phyloP scores from a whole-genome alignment of 371 early-diverging fungal genomes.

The Syncephalis fuscata region DNA sequence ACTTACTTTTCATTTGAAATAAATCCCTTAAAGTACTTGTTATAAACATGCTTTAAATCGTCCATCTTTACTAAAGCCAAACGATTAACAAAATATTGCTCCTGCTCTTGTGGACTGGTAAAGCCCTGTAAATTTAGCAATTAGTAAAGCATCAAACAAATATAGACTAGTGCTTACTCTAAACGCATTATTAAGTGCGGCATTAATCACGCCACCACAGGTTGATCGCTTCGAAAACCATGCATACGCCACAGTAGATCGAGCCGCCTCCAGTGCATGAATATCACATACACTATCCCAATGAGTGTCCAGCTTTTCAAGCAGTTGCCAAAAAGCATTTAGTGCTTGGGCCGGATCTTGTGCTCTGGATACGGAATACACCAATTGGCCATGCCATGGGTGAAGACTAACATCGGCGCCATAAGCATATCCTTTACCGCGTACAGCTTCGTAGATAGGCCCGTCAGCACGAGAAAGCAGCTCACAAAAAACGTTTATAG shows the following conservation, averaged over 20 bases:
- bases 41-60: constrained; percentile 24
- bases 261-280: constrained; percentile 36
- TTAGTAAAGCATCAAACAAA: constrained; percentile 7
- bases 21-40: constrained; percentile 27
- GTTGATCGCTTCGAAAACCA: constrained; percentile 22
- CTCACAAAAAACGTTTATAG: constrained; percentile 31
- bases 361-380: constrained; percentile 28
- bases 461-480: constrained; percentile 50
- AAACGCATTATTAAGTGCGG: constrained; percentile 20
- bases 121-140: constrained; percentile 8
- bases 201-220: constrained; percentile 21
- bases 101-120: not conserved
- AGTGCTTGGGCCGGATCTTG: constrained; percentile 31
- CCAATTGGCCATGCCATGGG: constrained; percentile 34
- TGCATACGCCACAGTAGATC: constrained; percentile 28
- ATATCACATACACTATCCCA: constrained; percentile 22
- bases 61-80: constrained; percentile 20
- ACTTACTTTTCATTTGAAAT: constrained; percentile 5
- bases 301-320: constrained; percentile 21
- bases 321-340: constrained; percentile 27
- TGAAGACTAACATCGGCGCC: constrained; percentile 26
- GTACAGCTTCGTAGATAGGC: constrained; percentile 46
- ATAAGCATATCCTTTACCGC: constrained; percentile 62
- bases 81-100: constrained; percentile 6
- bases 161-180: constrained; percentile 13